These are phyloP conservation scores for Sanghuangporus weigelae DNA, from an alignment of 1,284 basidiomycete species.

Conservation along the genomic window DNA sequence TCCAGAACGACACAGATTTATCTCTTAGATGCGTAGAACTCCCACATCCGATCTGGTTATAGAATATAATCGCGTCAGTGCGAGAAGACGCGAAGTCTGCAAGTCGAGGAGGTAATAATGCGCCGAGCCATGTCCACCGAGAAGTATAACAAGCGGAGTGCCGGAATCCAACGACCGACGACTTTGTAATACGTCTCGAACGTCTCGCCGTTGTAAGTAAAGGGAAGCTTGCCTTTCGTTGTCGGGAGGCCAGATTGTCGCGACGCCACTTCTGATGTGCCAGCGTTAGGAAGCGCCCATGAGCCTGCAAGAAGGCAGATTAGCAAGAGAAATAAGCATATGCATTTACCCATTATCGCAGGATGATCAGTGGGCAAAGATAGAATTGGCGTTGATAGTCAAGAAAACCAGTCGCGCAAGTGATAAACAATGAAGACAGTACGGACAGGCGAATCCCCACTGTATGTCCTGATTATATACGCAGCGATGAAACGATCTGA, in stretches of 20 bases:
- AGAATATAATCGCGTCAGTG: slow-evolving; percentile 38
- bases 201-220: slow-evolving; percentile 27
- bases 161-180: slow-evolving; percentile 32
- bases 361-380: too few species aligned
- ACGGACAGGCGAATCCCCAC: too few species aligned
- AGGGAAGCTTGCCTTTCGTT: slow-evolving; percentile 26
- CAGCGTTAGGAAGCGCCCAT: too few species aligned
- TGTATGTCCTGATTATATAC: too few species aligned
- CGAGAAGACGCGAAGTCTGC: slow-evolving; percentile 25
- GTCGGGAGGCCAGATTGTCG: background rate
- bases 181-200: slow-evolving; percentile 44
- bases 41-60: slow-evolving; percentile 46
- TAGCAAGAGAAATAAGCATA: too few species aligned
- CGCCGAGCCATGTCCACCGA: slow-evolving; percentile 40
- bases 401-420: too few species aligned
- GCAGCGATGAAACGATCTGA: too few species aligned
- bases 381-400: too few species aligned
- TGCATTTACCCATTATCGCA: too few species aligned
- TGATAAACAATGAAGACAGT: too few species aligned
- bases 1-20: slow-evolving; percentile 41
- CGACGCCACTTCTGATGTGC: too few species aligned
- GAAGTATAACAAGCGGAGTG: slow-evolving; percentile 37
- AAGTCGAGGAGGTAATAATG: slow-evolving; percentile 35
- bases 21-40: slow-evolving; percentile 41
- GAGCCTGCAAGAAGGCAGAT: too few species aligned